Evolutionary conservation across 129 eudicot genomes (phyloP), one percentile per base, ranked within the genome.

Genomic region (Artemisia argyi): DNA sequence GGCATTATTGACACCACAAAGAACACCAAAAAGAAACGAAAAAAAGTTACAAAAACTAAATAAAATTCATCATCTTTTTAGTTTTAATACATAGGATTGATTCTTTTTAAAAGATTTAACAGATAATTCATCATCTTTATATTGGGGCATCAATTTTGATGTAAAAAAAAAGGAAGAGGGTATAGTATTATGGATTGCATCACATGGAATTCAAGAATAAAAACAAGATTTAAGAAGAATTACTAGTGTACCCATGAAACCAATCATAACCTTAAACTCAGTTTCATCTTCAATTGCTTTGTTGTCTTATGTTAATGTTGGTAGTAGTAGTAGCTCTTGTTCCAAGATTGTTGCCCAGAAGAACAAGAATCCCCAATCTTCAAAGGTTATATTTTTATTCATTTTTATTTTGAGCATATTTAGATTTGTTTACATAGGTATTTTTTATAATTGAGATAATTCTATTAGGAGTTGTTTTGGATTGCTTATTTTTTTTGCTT

Each of bases 311-410:
- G 55, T 50, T 61, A 44, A 65, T 7, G 11, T 39, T 39, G 46
- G 46, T 39, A 18, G 56, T 54, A 18, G 56, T 54, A 14, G 66
- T 42, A 24, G 24, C 69, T 85, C 76, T 22, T 81, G 87, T 65
- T 69, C 78, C 73, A 77, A n/a, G 75, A 86, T 87, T 79, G 78
- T 85, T 19, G 91, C 97, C 66, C 88, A 90, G 85, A 90, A 87
- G 86, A 78, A 80, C 56, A 90, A 81, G 44, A 83, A 55, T 73
- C 73, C 85, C 55, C 81, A 79, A 46, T 67, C 87, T 26, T 64
- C 91, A 13, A 59, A 82, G 84, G 90, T 85, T 22, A 9, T 35
- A 13, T 28, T 13, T 48, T 4, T 15, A 18, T 14, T 7, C 13
- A 24, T 4, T 18, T 3, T 15, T 49, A 16, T 44, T 26, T 11